Evolutionary conservation across 305 asterid genomes (phyloP), one percentile per base, ranked within the genome.

Genomic region (Solanum hybrid): DNA sequence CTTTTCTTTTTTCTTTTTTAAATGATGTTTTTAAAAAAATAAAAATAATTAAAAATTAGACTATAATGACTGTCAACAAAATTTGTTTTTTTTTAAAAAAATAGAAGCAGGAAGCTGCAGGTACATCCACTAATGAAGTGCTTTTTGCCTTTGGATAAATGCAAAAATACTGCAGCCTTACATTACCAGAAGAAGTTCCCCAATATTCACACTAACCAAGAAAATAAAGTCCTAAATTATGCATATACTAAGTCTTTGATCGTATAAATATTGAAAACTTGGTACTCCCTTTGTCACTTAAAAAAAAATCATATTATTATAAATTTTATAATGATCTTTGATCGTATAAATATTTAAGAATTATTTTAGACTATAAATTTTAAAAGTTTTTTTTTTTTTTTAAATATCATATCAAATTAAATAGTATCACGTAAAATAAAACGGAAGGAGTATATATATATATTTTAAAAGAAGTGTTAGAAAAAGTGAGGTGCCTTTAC

Each of bases 131-230:
- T 34, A 6, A 22, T 37, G 11, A n/a, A 11, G 61, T 79, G 86
- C 33, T 22, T 79, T n/a, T 79, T 79, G 31, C 61, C 22, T 35
- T 26, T 2, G 42, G 84, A 22, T 10, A 34, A 78, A 36, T 79
- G 85, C 85, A 77, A 75, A 73, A 77, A 34, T 34, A 76, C 8
- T 76, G 42, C 82, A 76, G 82, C 82, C 28, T 18, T 8, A n/a
- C 14, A 8, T 18, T 18, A 1, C 85, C 85, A 61, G 10, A 57
- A 57, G 8, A 57, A 57, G 24, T 57, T 57, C 67, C 67, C 24
- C 24, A 18, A 57, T 57, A 57, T 57, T 57, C 29, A 78, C 46
- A 78, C 46, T 77, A 3, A 2, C 6, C 14, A 29, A 74, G 18
- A 29, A 10, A 35, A 57, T 57, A 18, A 34, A 77, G 83, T 35